phyloP scores from a whole-genome alignment of 495 filamentous ascomycete genomes.

The Glarea lozoyensis region DNA sequence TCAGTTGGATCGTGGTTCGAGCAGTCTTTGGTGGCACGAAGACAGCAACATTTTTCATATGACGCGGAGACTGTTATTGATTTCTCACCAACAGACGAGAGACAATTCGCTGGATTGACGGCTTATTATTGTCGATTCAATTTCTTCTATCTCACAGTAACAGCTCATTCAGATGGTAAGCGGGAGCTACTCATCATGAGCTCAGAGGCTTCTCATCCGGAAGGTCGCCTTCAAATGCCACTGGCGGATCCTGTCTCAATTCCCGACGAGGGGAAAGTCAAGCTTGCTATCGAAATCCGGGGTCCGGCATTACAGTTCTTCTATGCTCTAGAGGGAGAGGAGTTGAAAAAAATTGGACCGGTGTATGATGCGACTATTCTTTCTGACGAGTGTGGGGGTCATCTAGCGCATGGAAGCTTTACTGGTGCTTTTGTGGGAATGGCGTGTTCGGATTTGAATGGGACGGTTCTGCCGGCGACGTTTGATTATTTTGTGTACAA shows the following conservation, averaged over 20 bases:
- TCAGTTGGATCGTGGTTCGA: slow-evolving; percentile 47
- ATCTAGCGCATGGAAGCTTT: slow-evolving; percentile 46
- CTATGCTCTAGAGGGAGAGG: slow-evolving; percentile 32
- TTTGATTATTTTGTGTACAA: slow-evolving; percentile 44
- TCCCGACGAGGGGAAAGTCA: slow-evolving; percentile 42
- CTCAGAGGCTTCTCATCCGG: slow-evolving; percentile 41
- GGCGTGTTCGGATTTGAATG: slow-evolving; percentile 45
- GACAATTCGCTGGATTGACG: slow-evolving; percentile 47
- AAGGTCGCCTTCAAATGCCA: slow-evolving; percentile 30
- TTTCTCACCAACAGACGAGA: slow-evolving; percentile 41
- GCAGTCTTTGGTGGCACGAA: slow-evolving; percentile 42
- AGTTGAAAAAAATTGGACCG: slow-evolving; percentile 40
- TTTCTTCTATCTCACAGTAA: slow-evolving; percentile 48
- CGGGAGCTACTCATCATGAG: slow-evolving; percentile 42
- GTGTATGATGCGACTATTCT: slow-evolving; percentile 44
- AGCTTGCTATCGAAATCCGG: slow-evolving; percentile 34
- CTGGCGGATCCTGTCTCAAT: slow-evolving; percentile 30
- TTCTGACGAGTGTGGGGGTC: slow-evolving; percentile 47
- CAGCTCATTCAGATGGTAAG: slow-evolving; percentile 42
- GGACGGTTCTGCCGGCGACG: slow-evolving; percentile 31
- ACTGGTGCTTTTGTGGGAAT: slow-evolving; percentile 48
- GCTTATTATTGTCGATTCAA: slow-evolving; percentile 50
- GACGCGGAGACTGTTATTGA: slow-evolving; percentile 46
- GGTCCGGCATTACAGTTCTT: slow-evolving; percentile 41
- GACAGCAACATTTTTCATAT: slow-evolving; percentile 46